Evolutionary conservation across 345 rosid genomes (phyloP).

Genomic region (Eucalyptus cladocalyx): DNA sequence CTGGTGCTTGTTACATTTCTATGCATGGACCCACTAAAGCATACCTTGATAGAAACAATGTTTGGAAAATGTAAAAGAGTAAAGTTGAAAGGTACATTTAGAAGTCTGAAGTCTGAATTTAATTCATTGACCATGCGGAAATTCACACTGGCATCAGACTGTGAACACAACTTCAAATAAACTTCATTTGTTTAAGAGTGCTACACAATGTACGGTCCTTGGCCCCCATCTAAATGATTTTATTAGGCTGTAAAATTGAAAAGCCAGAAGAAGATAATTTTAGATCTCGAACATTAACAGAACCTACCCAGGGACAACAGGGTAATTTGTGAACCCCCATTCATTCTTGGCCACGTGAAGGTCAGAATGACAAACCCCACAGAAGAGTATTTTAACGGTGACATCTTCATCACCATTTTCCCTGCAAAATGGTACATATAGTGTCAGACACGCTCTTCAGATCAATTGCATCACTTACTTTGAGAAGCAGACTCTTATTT

Average conservation of each 20-base stretch:
- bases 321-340: constrained; percentile 62
- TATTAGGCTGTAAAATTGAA: neutral
- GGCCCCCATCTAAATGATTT: neutral
- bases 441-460: neutral
- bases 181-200: neutral
- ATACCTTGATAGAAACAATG: neutral
- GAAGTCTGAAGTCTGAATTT: neutral
- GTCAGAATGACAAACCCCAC: constrained; percentile 87
- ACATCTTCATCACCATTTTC: constrained; percentile 77
- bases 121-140: neutral
- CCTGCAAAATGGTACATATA: constrained; percentile 15
- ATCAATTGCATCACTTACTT: neutral
- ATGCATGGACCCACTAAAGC: neutral
- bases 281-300: neutral
- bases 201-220: neutral
- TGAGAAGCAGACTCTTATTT: neutral
- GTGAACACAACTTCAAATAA: neutral
- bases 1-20: neutral
- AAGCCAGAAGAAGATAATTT: neutral
- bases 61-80: neutral
- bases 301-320: constrained; percentile 77
- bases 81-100: neutral
- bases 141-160: neutral
- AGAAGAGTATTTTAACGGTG: constrained; percentile 59
- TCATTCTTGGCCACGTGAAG: constrained; percentile 53